Conservation (phyloP, 345 rosid species). For the Brassica carinata region DNA sequence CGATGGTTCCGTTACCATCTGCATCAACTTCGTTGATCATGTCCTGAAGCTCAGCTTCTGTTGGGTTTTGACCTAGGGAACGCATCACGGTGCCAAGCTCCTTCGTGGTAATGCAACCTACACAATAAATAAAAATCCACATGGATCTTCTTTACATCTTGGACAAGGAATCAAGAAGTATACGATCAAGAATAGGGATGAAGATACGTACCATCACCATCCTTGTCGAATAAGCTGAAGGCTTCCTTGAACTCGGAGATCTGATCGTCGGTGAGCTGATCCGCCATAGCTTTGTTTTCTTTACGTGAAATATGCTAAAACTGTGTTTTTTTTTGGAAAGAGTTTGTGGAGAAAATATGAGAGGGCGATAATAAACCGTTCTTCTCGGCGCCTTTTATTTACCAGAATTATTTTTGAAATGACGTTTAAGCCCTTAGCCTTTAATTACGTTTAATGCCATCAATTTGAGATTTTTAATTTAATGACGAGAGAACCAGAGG, state of each 20-base stretch:
- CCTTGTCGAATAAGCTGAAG: conserved; percentile 31
- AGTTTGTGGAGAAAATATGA: not conserved
- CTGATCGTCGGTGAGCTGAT: conserved; percentile 70
- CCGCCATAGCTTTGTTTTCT: conserved; percentile 51
- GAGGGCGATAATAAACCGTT: conserved; percentile 7
- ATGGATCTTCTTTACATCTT: not conserved
- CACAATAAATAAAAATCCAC: not conserved
- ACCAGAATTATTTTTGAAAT: not conserved
- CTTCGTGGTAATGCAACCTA: not conserved
- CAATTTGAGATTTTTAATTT: not conserved
- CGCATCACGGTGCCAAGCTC: not conserved
- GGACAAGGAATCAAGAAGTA: not conserved
- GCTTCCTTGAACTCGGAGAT: too few species aligned
- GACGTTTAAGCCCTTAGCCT: not conserved
- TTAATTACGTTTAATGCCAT: conserved; percentile 4
- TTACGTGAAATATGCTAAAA: not conserved
- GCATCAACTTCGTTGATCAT: conserved; percentile 1
- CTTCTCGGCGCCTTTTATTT: conserved; percentile 25
- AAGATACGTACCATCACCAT: conserved; percentile 31
- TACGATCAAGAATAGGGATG: not conserved
- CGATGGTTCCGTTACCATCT: not conserved
- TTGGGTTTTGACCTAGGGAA: not conserved
- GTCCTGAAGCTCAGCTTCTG: conserved; percentile 4
- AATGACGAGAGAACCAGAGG: not conserved
- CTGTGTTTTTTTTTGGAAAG: not conserved